These are phyloP conservation scores for Myrica gale DNA, from an alignment of 306 rosid genomes.

Conservation along the genomic window DNA sequence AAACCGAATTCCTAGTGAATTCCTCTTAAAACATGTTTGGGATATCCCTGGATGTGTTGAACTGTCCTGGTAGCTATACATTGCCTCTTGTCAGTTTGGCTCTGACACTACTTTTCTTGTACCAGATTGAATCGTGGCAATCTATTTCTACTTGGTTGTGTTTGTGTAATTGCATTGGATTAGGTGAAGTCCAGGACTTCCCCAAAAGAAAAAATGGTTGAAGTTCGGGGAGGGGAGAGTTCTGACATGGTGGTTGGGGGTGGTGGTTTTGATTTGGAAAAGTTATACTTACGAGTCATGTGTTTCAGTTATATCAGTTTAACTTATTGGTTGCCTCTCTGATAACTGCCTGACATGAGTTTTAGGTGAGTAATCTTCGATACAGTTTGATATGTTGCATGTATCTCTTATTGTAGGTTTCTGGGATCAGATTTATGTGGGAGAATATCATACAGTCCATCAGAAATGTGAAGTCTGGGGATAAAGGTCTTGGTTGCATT, in stretches of 20 bases:
- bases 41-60: neutral
- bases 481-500: conserved; percentile 98
- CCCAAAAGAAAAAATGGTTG: too few relatives aligned
- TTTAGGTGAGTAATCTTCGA: conserved; percentile 4
- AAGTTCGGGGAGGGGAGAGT: neutral
- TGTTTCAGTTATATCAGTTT: conserved; percentile 4
- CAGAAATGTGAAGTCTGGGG: conserved; percentile 85
- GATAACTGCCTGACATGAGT: neutral
- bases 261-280: neutral
- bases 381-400: neutral
- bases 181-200: neutral
- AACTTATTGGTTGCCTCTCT: conserved; percentile 7
- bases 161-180: neutral
- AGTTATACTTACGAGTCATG: neutral
- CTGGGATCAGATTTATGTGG: conserved; percentile 97
- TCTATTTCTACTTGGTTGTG: neutral
- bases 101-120: neutral
- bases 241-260: too few relatives aligned
- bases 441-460: conserved; percentile 93
- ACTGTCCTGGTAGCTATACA: neutral
- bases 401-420: conserved; percentile 49
- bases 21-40: neutral
- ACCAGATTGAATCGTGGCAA: neutral
- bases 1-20: neutral
- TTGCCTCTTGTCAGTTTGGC: neutral